Evolutionary conservation across 1,139 yeast species (phyloP), one percentile per base, ranked within the genome.

Genomic region (Taiozyma sp.): DNA sequence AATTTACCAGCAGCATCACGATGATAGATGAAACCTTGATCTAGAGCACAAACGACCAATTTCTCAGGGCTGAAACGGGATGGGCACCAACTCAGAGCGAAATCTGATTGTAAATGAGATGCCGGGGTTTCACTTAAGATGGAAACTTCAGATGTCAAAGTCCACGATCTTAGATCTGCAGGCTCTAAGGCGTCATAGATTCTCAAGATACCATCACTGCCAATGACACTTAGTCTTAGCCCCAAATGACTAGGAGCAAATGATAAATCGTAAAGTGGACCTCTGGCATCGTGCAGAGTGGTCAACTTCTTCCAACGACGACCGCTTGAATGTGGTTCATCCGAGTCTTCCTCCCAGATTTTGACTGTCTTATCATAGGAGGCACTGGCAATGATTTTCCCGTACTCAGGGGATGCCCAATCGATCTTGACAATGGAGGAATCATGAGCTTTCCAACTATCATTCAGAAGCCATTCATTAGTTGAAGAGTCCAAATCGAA

Each of bases 401-500:
- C 95, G 66, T 83, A 90, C 66, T 90, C 95, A 1, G 99, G 99
- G 50, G 88, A 86, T 0, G 98, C 97, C 96, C 97, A 93, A 49
- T 83, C 81, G 6, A 93, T 74, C 58, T 85, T 81, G 44, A 88
- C 86, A 32, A 93, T 79, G 56, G 91, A 82, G 8, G 96, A 85
- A 61, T 93, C 97, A 65, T 93, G 99, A 1, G 98, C 98, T 60
- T 87, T 87, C 95, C 97, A 91, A 56, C 87, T 83, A 67, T 90
- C 97, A 59, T 84, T 83, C 50, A 86, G 69, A 16, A 79, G 80
- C 97, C 97, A 91, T 32, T 81, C 77, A 37, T 72, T 73, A 11
- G 69, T 63, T n/a, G 66, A 65, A 14, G 80, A 67, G 59, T 83
- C 88, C 47, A 85, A 70, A 63, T 86, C 93, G 66, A 89, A 91